These are phyloP conservation scores for Thelephora aurantiotincta DNA, from an alignment of 768 basidiomycete species.

Conservation along the genomic window DNA sequence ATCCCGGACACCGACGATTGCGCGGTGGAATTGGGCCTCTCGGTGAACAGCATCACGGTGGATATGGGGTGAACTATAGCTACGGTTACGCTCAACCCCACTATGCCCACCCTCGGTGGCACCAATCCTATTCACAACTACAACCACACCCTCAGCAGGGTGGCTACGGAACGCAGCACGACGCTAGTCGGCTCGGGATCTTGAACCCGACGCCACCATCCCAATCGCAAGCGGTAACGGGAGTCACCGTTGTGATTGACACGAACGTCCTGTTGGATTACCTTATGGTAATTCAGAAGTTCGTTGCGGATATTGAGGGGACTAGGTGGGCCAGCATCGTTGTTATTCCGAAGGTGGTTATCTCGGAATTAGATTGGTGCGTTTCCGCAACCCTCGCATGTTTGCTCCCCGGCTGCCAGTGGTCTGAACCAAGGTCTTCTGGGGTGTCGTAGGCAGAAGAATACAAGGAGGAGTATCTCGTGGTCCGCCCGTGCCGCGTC, in stretches of 20 bases:
- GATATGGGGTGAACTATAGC: background rate
- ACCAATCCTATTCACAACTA: background rate
- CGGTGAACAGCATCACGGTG: background rate
- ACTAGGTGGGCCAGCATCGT: conserved; percentile 36
- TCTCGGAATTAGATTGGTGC: conserved; percentile 67
- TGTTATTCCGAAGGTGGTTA: conserved; percentile 61
- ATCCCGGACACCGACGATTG: too few species aligned
- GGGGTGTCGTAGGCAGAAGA: conserved; percentile 23
- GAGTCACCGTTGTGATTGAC: conserved; percentile 49
- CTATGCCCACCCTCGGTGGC: too few species aligned
- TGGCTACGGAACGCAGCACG: conserved; percentile 3
- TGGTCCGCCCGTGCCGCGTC: conserved; percentile 50
- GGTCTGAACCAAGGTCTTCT: background rate
- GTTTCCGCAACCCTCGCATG: conserved; percentile 7
- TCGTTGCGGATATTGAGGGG: conserved; percentile 47
- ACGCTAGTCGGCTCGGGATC: conserved; percentile 4
- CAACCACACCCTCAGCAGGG: background rate
- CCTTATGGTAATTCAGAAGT: conserved; percentile 47
- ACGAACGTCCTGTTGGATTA: conserved; percentile 67
- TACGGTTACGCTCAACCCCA: too few species aligned
- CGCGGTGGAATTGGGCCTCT: too few species aligned
- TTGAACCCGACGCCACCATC: background rate
- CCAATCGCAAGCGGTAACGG: conserved; percentile 5
- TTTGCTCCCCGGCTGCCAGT: background rate
- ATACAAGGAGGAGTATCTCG: conserved; percentile 22